Evolutionary conservation across 2,329 filamentous ascomycete genomes (phyloP).

Genomic region (Colletotrichum paranaense): DNA sequence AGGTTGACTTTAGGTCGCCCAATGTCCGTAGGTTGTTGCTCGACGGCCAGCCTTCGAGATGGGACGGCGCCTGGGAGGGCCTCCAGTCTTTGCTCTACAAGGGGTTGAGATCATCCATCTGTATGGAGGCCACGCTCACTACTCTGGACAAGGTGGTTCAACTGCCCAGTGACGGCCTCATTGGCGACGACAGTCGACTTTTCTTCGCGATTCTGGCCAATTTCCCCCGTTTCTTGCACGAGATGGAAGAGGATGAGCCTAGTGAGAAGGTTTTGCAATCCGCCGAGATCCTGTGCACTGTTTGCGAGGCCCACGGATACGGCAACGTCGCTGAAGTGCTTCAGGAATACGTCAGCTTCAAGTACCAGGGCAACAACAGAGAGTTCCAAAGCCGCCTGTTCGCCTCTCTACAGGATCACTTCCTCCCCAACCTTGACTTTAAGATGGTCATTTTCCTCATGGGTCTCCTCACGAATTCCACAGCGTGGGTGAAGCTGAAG

Average conservation of each 20-base stretch:
- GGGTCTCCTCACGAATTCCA: constrained; percentile 88
- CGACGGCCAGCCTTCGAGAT: constrained; percentile 84
- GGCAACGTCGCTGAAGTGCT: constrained; percentile 76
- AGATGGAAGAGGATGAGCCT: constrained; percentile 74
- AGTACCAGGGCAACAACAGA: constrained; percentile 70
- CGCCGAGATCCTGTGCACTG: constrained; percentile 76
- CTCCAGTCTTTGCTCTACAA: constrained; percentile 90
- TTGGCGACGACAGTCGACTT: constrained; percentile 84
- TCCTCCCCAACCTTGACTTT: constrained; percentile 86
- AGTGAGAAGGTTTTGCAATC: constrained; percentile 69
- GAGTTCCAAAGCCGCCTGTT: constrained; percentile 84
- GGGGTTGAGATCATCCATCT: constrained; percentile 86
- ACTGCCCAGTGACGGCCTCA: constrained; percentile 81
- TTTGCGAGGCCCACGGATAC: constrained; percentile 79
- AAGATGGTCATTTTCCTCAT: constrained; percentile 89
- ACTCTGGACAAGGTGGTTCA: constrained; percentile 83
- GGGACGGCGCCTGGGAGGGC: constrained; percentile 91
- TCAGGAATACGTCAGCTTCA: constrained; percentile 74
- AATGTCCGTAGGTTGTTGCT: constrained; percentile 76
- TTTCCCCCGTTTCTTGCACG: constrained; percentile 84
- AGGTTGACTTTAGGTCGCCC: constrained; percentile 81
- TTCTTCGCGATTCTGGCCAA: constrained; percentile 93
- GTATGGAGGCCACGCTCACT: constrained; percentile 80
- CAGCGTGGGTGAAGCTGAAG: constrained; percentile 90
- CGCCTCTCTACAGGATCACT: constrained; percentile 78